These are phyloP conservation scores for Jacaranda mimosifolia DNA, from an alignment of 257 asterid genomes.

Conservation along the genomic window DNA sequence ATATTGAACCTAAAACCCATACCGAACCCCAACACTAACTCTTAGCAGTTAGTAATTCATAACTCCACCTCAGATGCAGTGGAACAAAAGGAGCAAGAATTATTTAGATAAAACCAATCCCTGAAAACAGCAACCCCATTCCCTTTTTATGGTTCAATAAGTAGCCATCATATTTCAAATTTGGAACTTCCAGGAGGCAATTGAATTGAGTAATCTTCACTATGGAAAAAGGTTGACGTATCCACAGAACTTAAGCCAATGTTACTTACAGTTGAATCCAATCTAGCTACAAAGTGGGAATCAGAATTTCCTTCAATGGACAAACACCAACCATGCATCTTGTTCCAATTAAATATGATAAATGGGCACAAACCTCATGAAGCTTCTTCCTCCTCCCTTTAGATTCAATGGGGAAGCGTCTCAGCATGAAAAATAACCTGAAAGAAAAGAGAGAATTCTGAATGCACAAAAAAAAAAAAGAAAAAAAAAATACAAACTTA, in stretches of 20 bases:
- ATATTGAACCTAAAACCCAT: constrained; percentile 20
- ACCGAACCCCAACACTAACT: background rate
- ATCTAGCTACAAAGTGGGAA: constrained; percentile 1
- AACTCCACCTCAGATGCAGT: background rate
- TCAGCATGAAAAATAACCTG: constrained; percentile 89
- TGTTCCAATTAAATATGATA: constrained; percentile 7
- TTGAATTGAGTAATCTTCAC: background rate
- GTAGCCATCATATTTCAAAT: background rate
- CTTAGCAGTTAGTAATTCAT: constrained; percentile 8
- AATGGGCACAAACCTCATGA: constrained; percentile 71
- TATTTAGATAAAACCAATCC: background rate
- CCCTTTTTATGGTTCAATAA: background rate
- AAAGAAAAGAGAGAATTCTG: constrained; percentile 24
- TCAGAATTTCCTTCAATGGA: background rate
- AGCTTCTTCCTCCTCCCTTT: constrained; percentile 95
- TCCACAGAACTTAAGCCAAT: background rate
- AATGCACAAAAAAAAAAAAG: background rate
- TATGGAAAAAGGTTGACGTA: background rate
- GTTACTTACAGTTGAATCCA: background rate
- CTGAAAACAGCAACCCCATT: background rate
- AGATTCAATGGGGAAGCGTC: constrained; percentile 93
- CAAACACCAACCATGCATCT: constrained; percentile 7
- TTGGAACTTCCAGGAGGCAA: background rate
- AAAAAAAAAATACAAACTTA: constrained; percentile 7
- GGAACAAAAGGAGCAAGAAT: background rate